Base-by-base conservation (phyloP, 257 asterid genomes). In the Gentiana straminea region DNA sequence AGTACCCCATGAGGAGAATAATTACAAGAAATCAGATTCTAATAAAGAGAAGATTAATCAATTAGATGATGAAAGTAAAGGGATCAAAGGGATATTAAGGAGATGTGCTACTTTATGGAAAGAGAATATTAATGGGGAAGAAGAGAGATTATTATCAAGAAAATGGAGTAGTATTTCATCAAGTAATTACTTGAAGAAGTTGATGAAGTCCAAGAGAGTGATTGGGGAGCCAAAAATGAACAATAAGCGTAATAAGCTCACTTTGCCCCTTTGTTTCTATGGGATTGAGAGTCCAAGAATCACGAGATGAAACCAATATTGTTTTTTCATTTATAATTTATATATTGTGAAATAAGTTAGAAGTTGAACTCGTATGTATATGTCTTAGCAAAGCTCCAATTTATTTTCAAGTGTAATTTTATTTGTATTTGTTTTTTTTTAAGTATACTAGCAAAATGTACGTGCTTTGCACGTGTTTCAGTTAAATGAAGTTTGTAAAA, bases 51-150 rank as follows among this genome's bases (percentile, higher is more conserved):
- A 38, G 70, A 57, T 1, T 1, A 50, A 54, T 9, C 63, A 2
- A 5, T 56, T 3, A 7, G 65, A 47, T 55, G 76, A 58, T 43
- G 78, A 72, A 36, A 73, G 64, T 38, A 64, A 70, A 65, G 80
- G 67, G 65, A 59, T 87, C 1, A 84, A 76, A 57, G 89, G 81
- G 13, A 55, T 80, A 24, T 35, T 84, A 24, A 56, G 62, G 51
- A 81, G 57, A 69, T 81, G 76, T 65, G 76, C 86, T 12, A 74
- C 85, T 2, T 78, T 79, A 56, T 70, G 89, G 51, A 76, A 64
- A 51, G 75, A 63, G 46, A 66, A 58, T 12, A 24, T 24, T 24
- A 24, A 24, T 24, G 24, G 24, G 24, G 58, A 58, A 36, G 77
- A 59, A n/a, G 65, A 35, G 51, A 79, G 64, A 65, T 55, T 51